phyloP scores from a whole-genome alignment of 129 eudicot species.

The Flaveria bidentis region DNA sequence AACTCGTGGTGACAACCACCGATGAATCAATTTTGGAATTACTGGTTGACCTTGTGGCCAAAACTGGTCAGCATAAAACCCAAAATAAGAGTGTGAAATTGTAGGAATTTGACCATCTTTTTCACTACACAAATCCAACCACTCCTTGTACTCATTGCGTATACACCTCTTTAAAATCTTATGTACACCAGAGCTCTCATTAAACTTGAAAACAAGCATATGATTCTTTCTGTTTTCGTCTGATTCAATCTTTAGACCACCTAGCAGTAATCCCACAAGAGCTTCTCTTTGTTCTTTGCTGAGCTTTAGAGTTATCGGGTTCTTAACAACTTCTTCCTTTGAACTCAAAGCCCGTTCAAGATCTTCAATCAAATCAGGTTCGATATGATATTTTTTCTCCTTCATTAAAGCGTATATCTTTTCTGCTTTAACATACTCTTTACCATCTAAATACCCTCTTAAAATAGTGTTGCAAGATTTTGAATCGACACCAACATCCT shows the following conservation, averaged over 20 bases:
- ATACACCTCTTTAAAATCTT: slow-evolving; percentile 53
- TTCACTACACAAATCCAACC: slow-evolving; percentile 54
- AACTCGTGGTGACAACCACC: slow-evolving; percentile 91
- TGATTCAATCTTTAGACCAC: slow-evolving; percentile 64
- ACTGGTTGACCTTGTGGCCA: slow-evolving; percentile 64
- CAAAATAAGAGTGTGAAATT: slow-evolving; percentile 63
- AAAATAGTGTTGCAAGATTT: slow-evolving; percentile 68
- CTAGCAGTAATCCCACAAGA: slow-evolving; percentile 74
- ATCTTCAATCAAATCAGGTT: slow-evolving; percentile 57
- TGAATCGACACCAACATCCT: slow-evolving; percentile 58
- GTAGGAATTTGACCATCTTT: slow-evolving; percentile 49
- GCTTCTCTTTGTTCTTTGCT: slow-evolving; percentile 80
- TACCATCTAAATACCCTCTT: slow-evolving; percentile 58
- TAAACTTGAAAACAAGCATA: slow-evolving; percentile 56
- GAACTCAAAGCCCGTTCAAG: slow-evolving; percentile 56
- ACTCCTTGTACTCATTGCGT: slow-evolving; percentile 64
- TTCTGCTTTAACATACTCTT: slow-evolving; percentile 58
- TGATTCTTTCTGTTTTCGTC: slow-evolving; percentile 56
- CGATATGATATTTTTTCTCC: slow-evolving; percentile 65
- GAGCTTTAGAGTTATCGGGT: slow-evolving; percentile 53
- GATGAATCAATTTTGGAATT: slow-evolving; percentile 74
- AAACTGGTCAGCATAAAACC: slow-evolving; percentile 80
- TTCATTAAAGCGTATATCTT: slow-evolving; percentile 60
- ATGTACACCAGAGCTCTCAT: slow-evolving; percentile 51
- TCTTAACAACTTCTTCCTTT: slow-evolving; percentile 45